Conservation (phyloP, 805 yeast species). For the Myxozyma sirexii region DNA sequence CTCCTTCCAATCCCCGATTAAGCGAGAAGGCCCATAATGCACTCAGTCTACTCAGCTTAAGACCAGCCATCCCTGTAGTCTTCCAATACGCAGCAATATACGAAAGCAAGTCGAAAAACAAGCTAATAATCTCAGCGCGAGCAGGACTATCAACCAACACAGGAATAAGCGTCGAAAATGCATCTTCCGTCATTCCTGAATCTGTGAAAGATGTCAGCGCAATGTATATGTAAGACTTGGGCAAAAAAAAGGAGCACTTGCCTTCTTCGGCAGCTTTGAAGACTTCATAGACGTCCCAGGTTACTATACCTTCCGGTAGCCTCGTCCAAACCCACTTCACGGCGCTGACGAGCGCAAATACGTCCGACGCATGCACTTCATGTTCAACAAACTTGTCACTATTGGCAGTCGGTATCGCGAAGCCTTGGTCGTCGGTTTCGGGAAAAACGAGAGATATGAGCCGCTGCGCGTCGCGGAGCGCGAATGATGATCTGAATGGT, state of each 20-base stretch:
- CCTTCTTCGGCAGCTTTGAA: constrained; percentile 61
- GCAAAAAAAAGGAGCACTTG: neutral
- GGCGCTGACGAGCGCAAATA: constrained; percentile 62
- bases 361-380: constrained; percentile 58
- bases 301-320: constrained; percentile 72
- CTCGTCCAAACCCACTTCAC: constrained; percentile 87
- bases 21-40: constrained; percentile 84
- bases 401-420: constrained; percentile 43
- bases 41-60: constrained; percentile 78
- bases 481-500: constrained; percentile 73
- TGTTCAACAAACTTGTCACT: constrained; percentile 48
- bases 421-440: constrained; percentile 45
- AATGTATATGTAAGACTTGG: neutral
- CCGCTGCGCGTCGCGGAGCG: constrained; percentile 53
- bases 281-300: constrained; percentile 80
- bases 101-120: constrained; percentile 78
- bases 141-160: constrained; percentile 79
- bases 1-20: constrained; percentile 43
- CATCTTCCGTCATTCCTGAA: constrained; percentile 66
- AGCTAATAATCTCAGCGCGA: constrained; percentile 87
- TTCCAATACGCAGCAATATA: constrained; percentile 77
- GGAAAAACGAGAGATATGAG: constrained; percentile 65
- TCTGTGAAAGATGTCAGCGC: constrained; percentile 43
- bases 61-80: constrained; percentile 74
- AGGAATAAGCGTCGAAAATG: constrained; percentile 74